phyloP scores from a whole-genome alignment of 2,329 filamentous ascomycete genomes.

The Arthrobotrys entomopaga region DNA sequence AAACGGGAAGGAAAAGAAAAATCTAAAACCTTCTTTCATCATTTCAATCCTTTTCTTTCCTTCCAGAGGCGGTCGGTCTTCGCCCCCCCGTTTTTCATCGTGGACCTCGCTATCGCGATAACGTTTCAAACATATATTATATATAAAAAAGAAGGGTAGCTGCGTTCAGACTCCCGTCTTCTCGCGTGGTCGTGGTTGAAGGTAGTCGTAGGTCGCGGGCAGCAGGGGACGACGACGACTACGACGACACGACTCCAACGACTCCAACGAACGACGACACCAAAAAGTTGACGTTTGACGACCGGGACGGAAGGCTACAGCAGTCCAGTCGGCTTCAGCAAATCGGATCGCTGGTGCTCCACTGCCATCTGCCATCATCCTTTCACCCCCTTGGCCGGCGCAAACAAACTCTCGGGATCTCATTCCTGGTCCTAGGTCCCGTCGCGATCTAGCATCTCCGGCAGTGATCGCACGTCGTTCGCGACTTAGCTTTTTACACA shows the following conservation, averaged over 20 bases:
- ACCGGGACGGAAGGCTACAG: conserved; percentile 50
- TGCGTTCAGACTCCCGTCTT: conserved; percentile 28
- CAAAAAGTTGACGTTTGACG: no score
- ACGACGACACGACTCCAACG: no score
- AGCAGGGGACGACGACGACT: conserved; percentile 38
- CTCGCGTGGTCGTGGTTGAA: conserved; percentile 32
- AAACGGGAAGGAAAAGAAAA: conserved; percentile 14
- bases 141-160: conserved; percentile 40
- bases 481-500: conserved; percentile 37
- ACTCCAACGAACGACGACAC: no score
- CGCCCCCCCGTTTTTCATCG: conserved; percentile 12
- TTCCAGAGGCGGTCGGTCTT: conserved; percentile 9
- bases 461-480: conserved; percentile 34
- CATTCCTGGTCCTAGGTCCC: conserved; percentile 24
- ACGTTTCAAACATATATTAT: conserved; percentile 44
- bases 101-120: conserved; percentile 50
- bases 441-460: conserved; percentile 30
- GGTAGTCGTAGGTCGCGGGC: neutral
- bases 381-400: neutral
- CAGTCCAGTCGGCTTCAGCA: conserved; percentile 20
- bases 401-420: conserved; percentile 6
- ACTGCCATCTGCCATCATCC: neutral
- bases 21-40: conserved; percentile 14
- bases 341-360: conserved; percentile 40
- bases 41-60: conserved; percentile 6